phyloP scores from a whole-genome alignment of 108 stramenopile species.

The Skeletonema grethae region DNA sequence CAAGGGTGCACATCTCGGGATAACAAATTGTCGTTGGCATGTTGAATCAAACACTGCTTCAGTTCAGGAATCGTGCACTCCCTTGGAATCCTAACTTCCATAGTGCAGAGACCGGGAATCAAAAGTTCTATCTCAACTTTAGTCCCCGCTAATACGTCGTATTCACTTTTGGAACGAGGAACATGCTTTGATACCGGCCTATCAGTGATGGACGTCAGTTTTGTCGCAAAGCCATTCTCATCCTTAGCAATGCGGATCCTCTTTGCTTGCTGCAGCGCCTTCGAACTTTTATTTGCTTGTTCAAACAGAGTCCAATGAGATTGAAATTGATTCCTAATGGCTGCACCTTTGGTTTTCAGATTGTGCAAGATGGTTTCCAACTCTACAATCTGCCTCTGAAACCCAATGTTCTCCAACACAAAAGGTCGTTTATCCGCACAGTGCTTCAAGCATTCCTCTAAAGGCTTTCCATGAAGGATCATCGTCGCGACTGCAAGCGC shows the following conservation, averaged over 20 bases:
- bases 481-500: conserved; percentile 57
- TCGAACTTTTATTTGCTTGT: conserved; percentile 15
- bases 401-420: conserved; percentile 77
- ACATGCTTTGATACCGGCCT: background rate
- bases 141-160: conserved; percentile 18
- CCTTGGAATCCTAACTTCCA: conserved; percentile 67
- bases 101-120: conserved; percentile 74
- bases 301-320: conserved; percentile 34
- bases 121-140: conserved; percentile 75
- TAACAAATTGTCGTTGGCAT: conserved; percentile 62
- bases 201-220: conserved; percentile 19
- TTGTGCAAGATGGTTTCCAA: conserved; percentile 58
- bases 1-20: conserved; percentile 38
- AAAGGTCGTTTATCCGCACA: conserved; percentile 59
- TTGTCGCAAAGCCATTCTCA: conserved; percentile 1
- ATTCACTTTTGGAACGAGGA: conserved; percentile 29
- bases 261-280: conserved; percentile 23
- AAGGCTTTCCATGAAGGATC: conserved; percentile 58
- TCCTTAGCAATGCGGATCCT: conserved; percentile 24
- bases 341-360: conserved; percentile 14
- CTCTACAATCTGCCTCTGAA: conserved; percentile 71
- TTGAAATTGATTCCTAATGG: conserved; percentile 10
- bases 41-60: conserved; percentile 56
- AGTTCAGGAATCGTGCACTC: conserved; percentile 60
- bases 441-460: conserved; percentile 53